Evolutionary conservation across 75 land plant genomes (phyloP), one percentile per base, ranked within the genome.

Genomic region (Sequoia sempervirens): DNA sequence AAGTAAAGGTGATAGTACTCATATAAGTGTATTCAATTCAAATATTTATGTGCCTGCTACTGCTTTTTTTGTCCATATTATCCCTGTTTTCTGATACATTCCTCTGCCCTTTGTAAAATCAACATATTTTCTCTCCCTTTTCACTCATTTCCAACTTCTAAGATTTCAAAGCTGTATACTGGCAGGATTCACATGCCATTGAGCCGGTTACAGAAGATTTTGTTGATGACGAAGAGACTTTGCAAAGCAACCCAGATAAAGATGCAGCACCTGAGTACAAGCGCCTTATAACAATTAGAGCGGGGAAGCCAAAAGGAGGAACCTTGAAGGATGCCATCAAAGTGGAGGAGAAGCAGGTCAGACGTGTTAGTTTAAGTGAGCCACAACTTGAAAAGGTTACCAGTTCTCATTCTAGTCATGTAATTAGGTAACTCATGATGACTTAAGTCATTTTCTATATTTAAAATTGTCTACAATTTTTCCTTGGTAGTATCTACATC

Each of bases 351-450:
- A 68, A 87, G 53, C 80, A 80, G 5, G 95, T 89, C 70, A 89
- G 88, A 56, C 90, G 97, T 15, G 91, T 96, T 73, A 96, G 98
- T 78, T 84, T 96, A 82, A 93, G 93, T 68, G 97, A 96, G 66
- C 90, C 90, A 28, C 89, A 43, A 38, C 90, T 92, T 86, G 89
- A 86, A 82, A 90, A 87, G 83, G 92, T 87, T 45, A 75, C 81
- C 3, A 20, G 26, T 20, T 20, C 83, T 45, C 70, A 87, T 86
- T 81, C 85, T 81, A 81, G 54, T 43, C 89, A 92, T 72, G 17
- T 92, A 69, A 85, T 92, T 2, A 92, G 92, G 93, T 92, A 83
- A 74, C 20, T 43, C 58, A 17, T 34, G 81, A 23, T 82, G n/a
- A 70, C 54, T 30, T 30, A 18, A 23, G 11, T 81, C 47, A 26